These are phyloP conservation scores for Tylopilus sp. DNA, from an alignment of 768 basidiomycete genomes.

Conservation along the genomic window DNA sequence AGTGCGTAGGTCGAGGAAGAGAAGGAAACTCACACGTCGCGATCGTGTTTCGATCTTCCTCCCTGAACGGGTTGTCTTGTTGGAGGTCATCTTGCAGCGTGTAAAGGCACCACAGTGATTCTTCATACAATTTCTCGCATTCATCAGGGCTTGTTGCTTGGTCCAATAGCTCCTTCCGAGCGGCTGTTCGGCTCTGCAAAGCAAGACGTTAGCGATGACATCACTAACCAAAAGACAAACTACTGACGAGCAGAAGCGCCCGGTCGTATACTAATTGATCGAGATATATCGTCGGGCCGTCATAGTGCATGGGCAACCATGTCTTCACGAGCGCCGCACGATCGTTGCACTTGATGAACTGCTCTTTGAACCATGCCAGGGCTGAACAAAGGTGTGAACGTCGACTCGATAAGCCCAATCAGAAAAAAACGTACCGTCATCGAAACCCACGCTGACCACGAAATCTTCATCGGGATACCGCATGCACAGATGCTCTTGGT, in stretches of 20 bases:
- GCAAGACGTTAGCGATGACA: not conserved
- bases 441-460: slow-evolving; percentile 74
- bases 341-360: slow-evolving; percentile 93
- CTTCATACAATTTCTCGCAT: slow-evolving; percentile 93
- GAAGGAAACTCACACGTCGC: slow-evolving; percentile 55
- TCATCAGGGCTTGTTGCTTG: slow-evolving; percentile 71
- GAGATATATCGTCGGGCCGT: slow-evolving; percentile 78
- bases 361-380: slow-evolving; percentile 85
- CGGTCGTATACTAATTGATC: slow-evolving; percentile 93
- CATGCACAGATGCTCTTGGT: slow-evolving; percentile 82
- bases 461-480: slow-evolving; percentile 72
- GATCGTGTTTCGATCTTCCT: slow-evolving; percentile 78
- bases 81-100: slow-evolving; percentile 89
- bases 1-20: not conserved
- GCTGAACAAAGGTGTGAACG: slow-evolving; percentile 39
- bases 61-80: slow-evolving; percentile 78
- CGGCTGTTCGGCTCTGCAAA: slow-evolving; percentile 83
- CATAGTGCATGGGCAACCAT: slow-evolving; percentile 80
- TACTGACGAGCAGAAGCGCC: slow-evolving; percentile 76
- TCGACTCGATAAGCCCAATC: not conserved
- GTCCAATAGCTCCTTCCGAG: slow-evolving; percentile 84
- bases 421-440: slow-evolving; percentile 55
- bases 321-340: slow-evolving; percentile 86
- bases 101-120: slow-evolving; percentile 90
- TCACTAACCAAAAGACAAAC: not conserved